Evolutionary conservation across 768 basidiomycete genomes (phyloP).

Genomic region (Mycena galopus): DNA sequence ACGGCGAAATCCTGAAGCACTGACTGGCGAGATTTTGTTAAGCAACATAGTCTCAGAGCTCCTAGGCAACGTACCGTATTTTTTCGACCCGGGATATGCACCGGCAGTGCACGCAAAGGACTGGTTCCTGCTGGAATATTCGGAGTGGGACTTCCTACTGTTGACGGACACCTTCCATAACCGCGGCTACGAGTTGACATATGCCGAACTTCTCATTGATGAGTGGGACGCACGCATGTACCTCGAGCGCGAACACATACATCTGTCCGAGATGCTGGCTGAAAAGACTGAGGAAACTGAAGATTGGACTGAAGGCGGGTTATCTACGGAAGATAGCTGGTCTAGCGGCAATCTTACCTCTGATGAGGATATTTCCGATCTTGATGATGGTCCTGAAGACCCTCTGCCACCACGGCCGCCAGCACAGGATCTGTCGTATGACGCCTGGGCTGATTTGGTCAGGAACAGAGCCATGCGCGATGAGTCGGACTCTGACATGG

Average conservation of each 20-base stretch:
- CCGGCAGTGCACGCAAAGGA: neutral
- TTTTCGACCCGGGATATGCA: too few relatives aligned
- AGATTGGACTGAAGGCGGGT: neutral
- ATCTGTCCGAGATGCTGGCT: too few relatives aligned
- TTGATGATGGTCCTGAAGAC: too few relatives aligned
- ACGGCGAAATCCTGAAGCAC: too few relatives aligned
- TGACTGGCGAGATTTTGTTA: too few relatives aligned
- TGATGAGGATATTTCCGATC: neutral
- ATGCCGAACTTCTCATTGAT: neutral
- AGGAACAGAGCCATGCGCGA: too few relatives aligned
- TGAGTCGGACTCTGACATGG: too few relatives aligned
- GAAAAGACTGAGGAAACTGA: neutral
- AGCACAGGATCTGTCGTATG: too few relatives aligned
- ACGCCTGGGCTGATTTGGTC: too few relatives aligned
- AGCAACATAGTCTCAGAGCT: too few relatives aligned
- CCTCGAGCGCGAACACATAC: neutral
- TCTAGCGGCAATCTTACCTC: neutral
- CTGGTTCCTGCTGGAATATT: neutral
- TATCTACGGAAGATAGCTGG: neutral
- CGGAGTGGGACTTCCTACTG: neutral
- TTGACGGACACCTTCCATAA: neutral
- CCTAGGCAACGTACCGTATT: too few relatives aligned
- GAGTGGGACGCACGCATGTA: neutral
- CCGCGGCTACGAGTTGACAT: neutral
- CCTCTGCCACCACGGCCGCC: neutral